These are phyloP conservation scores for Pseudohalonectria lignicola DNA, from an alignment of 2,329 filamentous ascomycete genomes.

Conservation along the genomic window DNA sequence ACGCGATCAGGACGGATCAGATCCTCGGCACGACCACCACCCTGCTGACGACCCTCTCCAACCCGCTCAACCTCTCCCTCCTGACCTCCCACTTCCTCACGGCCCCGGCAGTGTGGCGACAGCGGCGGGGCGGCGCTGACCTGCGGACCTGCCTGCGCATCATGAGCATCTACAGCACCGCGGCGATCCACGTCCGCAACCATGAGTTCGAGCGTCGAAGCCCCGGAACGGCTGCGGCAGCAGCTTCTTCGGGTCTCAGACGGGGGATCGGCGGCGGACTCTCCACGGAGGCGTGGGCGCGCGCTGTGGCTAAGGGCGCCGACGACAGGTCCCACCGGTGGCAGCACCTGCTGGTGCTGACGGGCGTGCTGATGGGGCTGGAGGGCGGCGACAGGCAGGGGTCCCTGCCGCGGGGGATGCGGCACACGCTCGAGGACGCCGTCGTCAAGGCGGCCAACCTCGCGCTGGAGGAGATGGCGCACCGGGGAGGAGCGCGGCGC, in stretches of 20 bases:
- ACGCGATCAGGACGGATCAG: slow-evolving; percentile 38
- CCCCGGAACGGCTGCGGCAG: too few relatives aligned
- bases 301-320: slow-evolving; percentile 44
- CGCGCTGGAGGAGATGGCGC: slow-evolving; percentile 42
- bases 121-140: slow-evolving; percentile 18
- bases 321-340: slow-evolving; percentile 55
- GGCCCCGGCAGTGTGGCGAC: slow-evolving; percentile 58
- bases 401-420: slow-evolving; percentile 52
- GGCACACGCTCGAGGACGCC: slow-evolving; percentile 58
- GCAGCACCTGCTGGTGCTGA: slow-evolving; percentile 75
- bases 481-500: slow-evolving; percentile 7
- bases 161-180: slow-evolving; percentile 62
- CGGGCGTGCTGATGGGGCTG: slow-evolving; percentile 68
- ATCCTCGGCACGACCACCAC: slow-evolving; percentile 56
- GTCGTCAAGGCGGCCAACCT: slow-evolving; percentile 67
- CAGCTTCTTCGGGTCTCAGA: too few relatives aligned
- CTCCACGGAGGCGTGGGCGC: slow-evolving; percentile 40
- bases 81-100: slow-evolving; percentile 62
- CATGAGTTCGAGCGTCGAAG: slow-evolving; percentile 27
- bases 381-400: slow-evolving; percentile 47
- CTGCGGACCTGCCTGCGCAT: slow-evolving; percentile 53
- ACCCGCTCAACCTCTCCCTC: slow-evolving; percentile 64
- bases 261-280: slow-evolving; percentile 27
- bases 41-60: slow-evolving; percentile 58
- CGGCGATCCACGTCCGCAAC: slow-evolving; percentile 42